Base-by-base conservation (phyloP, 1,284 basidiomycete genomes). In the Jaminaea rosea region DNA sequence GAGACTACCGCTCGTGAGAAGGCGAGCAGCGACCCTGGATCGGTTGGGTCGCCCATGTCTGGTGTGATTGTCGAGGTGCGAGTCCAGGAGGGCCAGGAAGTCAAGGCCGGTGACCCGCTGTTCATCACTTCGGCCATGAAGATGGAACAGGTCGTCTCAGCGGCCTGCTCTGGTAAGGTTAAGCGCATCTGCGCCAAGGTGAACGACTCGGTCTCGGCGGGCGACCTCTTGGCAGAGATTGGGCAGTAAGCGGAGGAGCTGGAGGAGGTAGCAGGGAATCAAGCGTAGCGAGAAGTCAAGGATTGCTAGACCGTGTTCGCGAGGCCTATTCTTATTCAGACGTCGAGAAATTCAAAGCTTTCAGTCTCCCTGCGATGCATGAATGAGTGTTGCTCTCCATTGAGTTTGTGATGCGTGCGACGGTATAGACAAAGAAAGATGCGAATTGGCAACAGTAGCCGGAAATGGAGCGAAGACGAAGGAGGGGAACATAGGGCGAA, bases 61-160 rank as follows among this genome's bases (percentile, higher is more conserved):
- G 93, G 93, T 78, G 93, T 98, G 47, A 90, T 98, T 47, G 87
- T 98, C 24, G 94, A 98, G 76, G 89, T 99, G 47, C 82, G 93
- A 63, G 92, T 94, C 57, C 90, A 94, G 78, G 92, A 97, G 76
- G 91, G 90, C 46, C 86, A 91, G 59, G 85, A 91, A 72, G 89
- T 99, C 77, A 94, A 88, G 84, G 93, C 90, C 76, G 94, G 94
- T 56, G 94, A 99, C 77, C 87, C 89, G 59, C 78, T 91, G 57
- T 87, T 85, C 58, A 70, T 77, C 54, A 73, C 76, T 65, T 75
- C 73, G 47, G 76, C 76, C 49, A 77, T 77, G 76, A 77, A 77
- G 36, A 85, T 84, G 45, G 93, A 98, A 79, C 90, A 87, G 59
- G 84, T 88, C 55, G 88, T 97, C 44, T 92, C 89, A 24, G 87